These are phyloP conservation scores for Daucus carota DNA, from an alignment of 129 eudicot species.

Conservation along the genomic window DH1_v3.0 NC_030388.2:27940501-27941000, in stretches of 20 bases:
- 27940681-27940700: conserved; percentile 86
- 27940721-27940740: conserved; percentile 63
- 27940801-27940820: neutral
- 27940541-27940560: conserved; percentile 95
- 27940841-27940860: neutral
- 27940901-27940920: neutral
- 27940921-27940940: neutral
- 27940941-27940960: neutral
- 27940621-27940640: conserved; percentile 56
- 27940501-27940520: conserved; percentile 7
- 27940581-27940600: conserved; percentile 89
- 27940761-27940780: conserved; percentile 3
- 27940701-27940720: conserved; percentile 92
- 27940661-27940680: conserved; percentile 79
- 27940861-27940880: neutral
- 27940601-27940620: conserved; percentile 52
- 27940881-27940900: neutral
- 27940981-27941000: neutral
- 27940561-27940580: conserved; percentile 98
- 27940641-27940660: conserved; percentile 74
- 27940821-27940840: neutral
- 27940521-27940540: conserved; percentile 94
- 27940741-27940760: conserved; percentile 33
- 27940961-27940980: neutral
- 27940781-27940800: neutral